A percentile compares a stretch with the other conserved stretches of the same genome.
These are phyloP conservation scores for Leccinum disarticulatum DNA, from an alignment of 768 basidiomycete species.

Conservation along the genomic window DNA sequence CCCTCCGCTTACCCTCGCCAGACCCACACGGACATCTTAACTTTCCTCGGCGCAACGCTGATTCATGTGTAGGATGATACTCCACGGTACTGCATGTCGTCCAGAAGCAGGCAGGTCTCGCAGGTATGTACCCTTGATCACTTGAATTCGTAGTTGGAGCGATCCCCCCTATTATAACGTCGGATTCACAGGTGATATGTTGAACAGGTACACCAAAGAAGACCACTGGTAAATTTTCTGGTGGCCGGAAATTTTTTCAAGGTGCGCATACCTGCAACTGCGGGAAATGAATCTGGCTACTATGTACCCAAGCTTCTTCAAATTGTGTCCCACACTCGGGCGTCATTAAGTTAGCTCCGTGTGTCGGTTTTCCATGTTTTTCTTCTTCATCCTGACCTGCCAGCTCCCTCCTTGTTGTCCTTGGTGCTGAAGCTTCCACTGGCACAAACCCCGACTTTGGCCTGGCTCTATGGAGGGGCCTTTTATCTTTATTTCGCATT, in stretches of 20 bases:
- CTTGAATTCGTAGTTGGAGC: slow-evolving; percentile 45
- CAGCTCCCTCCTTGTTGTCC: slow-evolving; percentile 62
- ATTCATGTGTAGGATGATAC: slow-evolving; percentile 49
- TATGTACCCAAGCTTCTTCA: slow-evolving; percentile 5
- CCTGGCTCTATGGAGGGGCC: slow-evolving; percentile 52
- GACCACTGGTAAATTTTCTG: slow-evolving; percentile 43
- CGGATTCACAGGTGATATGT: slow-evolving; percentile 32
- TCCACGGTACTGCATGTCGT: slow-evolving; percentile 53
- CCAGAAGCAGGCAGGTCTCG: slow-evolving; percentile 51
- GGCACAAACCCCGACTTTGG: slow-evolving; percentile 27
- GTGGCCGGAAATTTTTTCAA: slow-evolving; percentile 39
- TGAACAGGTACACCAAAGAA: slow-evolving; percentile 62
- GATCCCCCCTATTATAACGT: too few species aligned
- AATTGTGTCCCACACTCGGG: slow-evolving; percentile 42
- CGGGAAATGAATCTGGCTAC: slow-evolving; percentile 3
- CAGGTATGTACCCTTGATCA: slow-evolving; percentile 58
- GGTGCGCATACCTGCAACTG: slow-evolving; percentile 32
- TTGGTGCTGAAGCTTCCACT: slow-evolving; percentile 39
- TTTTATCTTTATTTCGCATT: slow-evolving; percentile 44
- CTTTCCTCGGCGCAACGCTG: not conserved
- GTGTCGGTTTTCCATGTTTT: slow-evolving; percentile 71
- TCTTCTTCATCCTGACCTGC: slow-evolving; percentile 68
- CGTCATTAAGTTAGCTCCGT: slow-evolving; percentile 49
- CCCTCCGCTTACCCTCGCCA: too few species aligned
- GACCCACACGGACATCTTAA: too few species aligned